Evolutionary conservation across 2,329 filamentous ascomycete genomes (phyloP).

Genomic region (Talaromyces sp.): DNA sequence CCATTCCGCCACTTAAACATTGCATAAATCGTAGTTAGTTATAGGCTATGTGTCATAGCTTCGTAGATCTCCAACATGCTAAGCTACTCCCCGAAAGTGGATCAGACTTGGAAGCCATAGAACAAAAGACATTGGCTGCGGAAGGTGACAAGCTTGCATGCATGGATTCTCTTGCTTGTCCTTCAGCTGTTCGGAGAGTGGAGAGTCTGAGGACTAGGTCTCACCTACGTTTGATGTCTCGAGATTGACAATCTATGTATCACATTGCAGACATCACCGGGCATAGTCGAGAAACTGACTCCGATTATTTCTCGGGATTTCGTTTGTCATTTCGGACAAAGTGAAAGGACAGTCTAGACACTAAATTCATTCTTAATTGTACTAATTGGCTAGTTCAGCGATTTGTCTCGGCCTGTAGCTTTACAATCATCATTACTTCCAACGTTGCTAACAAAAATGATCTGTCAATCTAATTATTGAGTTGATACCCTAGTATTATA

Average conservation of each 20-base stretch:
- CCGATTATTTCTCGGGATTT: background rate
- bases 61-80: background rate
- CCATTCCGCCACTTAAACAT: background rate
- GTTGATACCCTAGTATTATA: no score
- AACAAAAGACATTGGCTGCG: background rate
- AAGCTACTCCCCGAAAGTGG: conserved; percentile 6
- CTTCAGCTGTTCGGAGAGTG: background rate
- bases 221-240: background rate
- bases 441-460: background rate
- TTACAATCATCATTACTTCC: background rate
- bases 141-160: background rate
- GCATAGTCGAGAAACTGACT: background rate
- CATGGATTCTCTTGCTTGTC: background rate
- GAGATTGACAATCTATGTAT: background rate
- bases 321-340: no score
- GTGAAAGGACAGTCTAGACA: background rate
- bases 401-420: background rate
- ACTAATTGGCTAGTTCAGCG: background rate
- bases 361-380: background rate
- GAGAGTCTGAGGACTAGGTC: background rate
- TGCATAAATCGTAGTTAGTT: background rate
- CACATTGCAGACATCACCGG: background rate
- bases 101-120: background rate
- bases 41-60: conserved; percentile 3
- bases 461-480: background rate